phyloP scores from a whole-genome alignment of 495 filamentous ascomycete genomes.

The Penicillium steckii region DNA sequence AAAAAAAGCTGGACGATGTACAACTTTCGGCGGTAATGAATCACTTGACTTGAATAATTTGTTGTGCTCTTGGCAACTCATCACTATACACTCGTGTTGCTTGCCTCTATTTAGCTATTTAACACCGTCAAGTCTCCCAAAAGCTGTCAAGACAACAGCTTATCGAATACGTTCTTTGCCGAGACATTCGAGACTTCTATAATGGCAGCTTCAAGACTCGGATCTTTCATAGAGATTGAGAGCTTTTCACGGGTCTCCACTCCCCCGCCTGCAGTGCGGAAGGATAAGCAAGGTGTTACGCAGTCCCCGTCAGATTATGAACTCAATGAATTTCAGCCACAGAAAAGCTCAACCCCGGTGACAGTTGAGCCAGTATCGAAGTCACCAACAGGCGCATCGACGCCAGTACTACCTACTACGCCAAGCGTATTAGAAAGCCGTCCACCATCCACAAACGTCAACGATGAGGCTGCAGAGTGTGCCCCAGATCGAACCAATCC shows the following conservation, averaged over 20 bases:
- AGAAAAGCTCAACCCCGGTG: conserved; percentile 10
- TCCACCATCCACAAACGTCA: conserved; percentile 36
- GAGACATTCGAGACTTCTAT: too few species aligned
- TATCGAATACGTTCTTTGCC: too few species aligned
- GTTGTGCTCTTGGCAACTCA: not conserved
- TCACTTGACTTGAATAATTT: not conserved
- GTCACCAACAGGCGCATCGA: not conserved
- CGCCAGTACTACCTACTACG: conserved; percentile 16
- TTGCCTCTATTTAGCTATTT: too few species aligned
- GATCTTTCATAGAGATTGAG: conserved; percentile 35
- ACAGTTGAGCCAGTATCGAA: conserved; percentile 10
- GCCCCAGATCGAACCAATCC: conserved; percentile 41
- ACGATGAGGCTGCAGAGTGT: conserved; percentile 57
- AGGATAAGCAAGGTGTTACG: conserved; percentile 28
- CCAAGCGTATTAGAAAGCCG: conserved; percentile 55
- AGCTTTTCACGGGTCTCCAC: conserved; percentile 26
- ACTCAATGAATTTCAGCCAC: conserved; percentile 33
- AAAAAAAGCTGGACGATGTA: not conserved
- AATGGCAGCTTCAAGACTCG: conserved; percentile 33
- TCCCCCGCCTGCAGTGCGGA: conserved; percentile 31
- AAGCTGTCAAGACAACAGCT: too few species aligned
- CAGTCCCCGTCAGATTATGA: conserved; percentile 28
- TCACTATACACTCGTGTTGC: too few species aligned
- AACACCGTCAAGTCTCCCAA: too few species aligned
- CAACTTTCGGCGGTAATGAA: not conserved